These are phyloP conservation scores for Polytrichum formosum DNA, from an alignment of 225 moss, liverwort and hornwort species.

Conservation along the genomic window DNA sequence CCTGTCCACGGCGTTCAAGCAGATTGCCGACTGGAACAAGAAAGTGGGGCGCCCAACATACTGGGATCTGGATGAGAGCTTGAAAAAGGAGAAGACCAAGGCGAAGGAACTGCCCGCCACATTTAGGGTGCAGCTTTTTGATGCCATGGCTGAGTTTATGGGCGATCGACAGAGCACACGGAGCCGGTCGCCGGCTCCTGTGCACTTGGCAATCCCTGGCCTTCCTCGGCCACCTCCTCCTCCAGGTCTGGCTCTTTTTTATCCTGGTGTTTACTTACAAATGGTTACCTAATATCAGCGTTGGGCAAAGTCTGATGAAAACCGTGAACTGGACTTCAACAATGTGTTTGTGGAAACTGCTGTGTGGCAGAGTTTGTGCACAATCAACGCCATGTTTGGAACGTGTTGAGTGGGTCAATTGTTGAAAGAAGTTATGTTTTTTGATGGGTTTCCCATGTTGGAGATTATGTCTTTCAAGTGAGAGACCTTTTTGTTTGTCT, in stretches of 20 bases:
- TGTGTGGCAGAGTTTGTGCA: too few relatives aligned
- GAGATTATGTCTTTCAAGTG: too few relatives aligned
- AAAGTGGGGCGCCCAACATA: constrained; percentile 53
- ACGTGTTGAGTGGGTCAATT: too few relatives aligned
- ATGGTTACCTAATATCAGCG: too few relatives aligned
- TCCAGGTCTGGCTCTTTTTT: constrained; percentile 21
- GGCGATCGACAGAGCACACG: constrained; percentile 51
- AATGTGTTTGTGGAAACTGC: too few relatives aligned
- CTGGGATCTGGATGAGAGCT: constrained; percentile 58
- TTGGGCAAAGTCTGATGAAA: too few relatives aligned
- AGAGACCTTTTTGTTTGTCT: too few relatives aligned
- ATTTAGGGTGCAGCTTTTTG: constrained; percentile 60
- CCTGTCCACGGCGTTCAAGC: constrained; percentile 63
- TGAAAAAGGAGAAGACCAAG: constrained; percentile 71
- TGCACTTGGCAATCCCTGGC: constrained; percentile 26
- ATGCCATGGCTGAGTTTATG: constrained; percentile 65
- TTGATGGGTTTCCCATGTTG: too few relatives aligned
- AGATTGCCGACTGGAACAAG: constrained; percentile 72
- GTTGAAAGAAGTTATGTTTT: too few relatives aligned
- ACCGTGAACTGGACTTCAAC: too few relatives aligned
- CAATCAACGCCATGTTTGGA: too few relatives aligned
- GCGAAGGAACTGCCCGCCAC: constrained; percentile 64
- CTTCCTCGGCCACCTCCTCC: constrained; percentile 33
- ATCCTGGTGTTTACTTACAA: too few relatives aligned
- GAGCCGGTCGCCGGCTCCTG: constrained; percentile 40